Evolutionary conservation across 148 eudicot species (phyloP), one percentile per base, ranked within the genome.

Genomic region (Rhododendron molle): DNA sequence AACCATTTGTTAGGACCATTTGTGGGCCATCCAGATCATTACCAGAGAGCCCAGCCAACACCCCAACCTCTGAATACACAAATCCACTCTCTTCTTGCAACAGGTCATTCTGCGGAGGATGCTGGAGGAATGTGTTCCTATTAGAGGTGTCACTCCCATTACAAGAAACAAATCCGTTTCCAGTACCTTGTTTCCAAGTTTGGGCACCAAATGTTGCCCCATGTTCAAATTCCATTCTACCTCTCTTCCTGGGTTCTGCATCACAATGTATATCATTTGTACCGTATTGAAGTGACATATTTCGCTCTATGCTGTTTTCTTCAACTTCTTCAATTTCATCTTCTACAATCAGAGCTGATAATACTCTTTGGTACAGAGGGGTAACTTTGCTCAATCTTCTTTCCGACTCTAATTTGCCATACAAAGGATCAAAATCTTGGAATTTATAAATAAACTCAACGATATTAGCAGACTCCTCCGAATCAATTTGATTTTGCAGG

Each of bases 321-420:
- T 93, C 95, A 79, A 76, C 89, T 81, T 93, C 93, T 89, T 94
- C 95, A 38, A 91, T 83, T 72, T 96, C 96, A 90, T 96, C 96
- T 81, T 95, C 99, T 46, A 90, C 81, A 81, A 96, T 95, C n/a
- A 96, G 91, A 86, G 99, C 99, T 88, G 99, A 95, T 62, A 96
- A 91, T 81, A 96, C 94, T 89, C 96, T 96, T 80, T 95, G 98
- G 82, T 91, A 92, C 72, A 96, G 86, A 58, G 98, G 97, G 60
- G 91, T 84, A 50, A 77, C 85, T 81, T 62, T 83, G 81, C 90
- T 87, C 60, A 80, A 76, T 82, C 86, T 85, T 87, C 83, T 89
- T 72, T 88, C 94, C 58, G 89, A 83, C 62, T 91, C 92, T 62
- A 84, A 36, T 78, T 87, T 90, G 85, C 92, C 89, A 83, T 58